Conservation (phyloP, 2,329 filamentous ascomycete genomes). For the Calonectria ilicicola region DNA sequence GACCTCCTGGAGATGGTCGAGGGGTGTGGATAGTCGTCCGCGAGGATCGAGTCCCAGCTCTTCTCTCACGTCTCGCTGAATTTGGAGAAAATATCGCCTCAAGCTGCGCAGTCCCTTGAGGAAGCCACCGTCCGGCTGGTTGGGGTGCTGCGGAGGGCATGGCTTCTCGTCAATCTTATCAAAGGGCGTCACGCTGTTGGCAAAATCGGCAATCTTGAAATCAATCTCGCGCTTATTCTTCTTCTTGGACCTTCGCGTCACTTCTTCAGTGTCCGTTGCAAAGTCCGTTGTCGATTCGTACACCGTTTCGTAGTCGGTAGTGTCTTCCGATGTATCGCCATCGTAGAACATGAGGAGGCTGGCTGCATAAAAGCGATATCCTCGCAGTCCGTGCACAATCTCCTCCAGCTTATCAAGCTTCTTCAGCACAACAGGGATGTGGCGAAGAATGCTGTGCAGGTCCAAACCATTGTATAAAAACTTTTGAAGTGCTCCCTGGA, state of each 20-base stretch:
- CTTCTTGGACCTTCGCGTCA: slow-evolving; percentile 55
- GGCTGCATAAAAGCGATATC: slow-evolving; percentile 95
- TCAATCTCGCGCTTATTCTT: slow-evolving; percentile 76
- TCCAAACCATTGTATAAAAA: slow-evolving; percentile 94
- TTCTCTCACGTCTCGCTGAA: slow-evolving; percentile 79
- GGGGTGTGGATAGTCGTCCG: slow-evolving; percentile 37
- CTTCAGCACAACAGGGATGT: slow-evolving; percentile 87
- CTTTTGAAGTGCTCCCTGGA: slow-evolving; percentile 86
- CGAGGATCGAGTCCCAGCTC: slow-evolving; percentile 61
- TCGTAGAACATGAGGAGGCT: slow-evolving; percentile 97
- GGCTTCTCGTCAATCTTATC: slow-evolving; percentile 72
- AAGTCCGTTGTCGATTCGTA: slow-evolving; percentile 70
- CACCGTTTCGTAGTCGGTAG: slow-evolving; percentile 60
- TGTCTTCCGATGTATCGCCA: slow-evolving; percentile 73
- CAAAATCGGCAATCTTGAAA: slow-evolving; percentile 98
- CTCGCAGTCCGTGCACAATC: slow-evolving; percentile 82
- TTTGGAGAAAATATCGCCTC: slow-evolving; percentile 85
- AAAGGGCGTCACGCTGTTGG: slow-evolving; percentile 93
- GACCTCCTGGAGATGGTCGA: slow-evolving; percentile 38
- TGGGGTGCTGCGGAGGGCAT: slow-evolving; percentile 85
- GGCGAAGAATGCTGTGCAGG: slow-evolving; percentile 81
- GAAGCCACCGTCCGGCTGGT: slow-evolving; percentile 89
- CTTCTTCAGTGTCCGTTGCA: slow-evolving; percentile 69
- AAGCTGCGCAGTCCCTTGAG: slow-evolving; percentile 85
- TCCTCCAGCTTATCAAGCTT: slow-evolving; percentile 87